Percentiles rank a stretch among this genome's conserved stretches.
phyloP scores from a whole-genome alignment of 768 basidiomycete genomes.

The Serendipita sp. region DNA sequence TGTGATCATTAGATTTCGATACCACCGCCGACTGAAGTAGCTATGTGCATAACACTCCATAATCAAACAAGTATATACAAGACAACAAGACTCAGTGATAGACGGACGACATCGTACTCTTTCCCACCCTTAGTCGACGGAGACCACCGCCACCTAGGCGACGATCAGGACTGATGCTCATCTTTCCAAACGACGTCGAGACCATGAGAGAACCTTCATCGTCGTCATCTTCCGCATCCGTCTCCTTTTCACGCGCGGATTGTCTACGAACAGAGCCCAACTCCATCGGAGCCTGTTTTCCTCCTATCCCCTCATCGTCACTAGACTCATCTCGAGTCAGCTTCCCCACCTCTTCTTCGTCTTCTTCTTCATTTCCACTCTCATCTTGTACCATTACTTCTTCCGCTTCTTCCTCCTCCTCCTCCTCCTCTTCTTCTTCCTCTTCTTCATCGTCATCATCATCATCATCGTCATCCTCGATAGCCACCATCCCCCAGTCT shows the following conservation, averaged over 20 bases:
- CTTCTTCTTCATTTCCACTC: constrained; percentile 8
- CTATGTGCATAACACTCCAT: too few relatives aligned
- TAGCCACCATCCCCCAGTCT: constrained; percentile 74
- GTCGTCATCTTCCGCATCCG: constrained; percentile 11
- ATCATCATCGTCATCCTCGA: constrained; percentile 47
- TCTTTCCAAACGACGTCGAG: constrained; percentile 52
- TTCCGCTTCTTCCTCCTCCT: constrained; percentile 20
- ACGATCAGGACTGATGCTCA: constrained; percentile 64
- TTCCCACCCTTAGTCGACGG: too few relatives aligned
- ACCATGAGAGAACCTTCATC: constrained; percentile 32
- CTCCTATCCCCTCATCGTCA: constrained; percentile 23
- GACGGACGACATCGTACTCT: too few relatives aligned
- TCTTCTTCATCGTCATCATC: constrained; percentile 35
- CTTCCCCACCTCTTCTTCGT: constrained; percentile 27
- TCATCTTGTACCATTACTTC: constrained; percentile 48
- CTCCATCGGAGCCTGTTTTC: constrained; percentile 8
- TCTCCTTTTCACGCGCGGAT: neutral
- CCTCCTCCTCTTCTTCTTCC: constrained; percentile 14
- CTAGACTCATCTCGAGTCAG: constrained; percentile 48
- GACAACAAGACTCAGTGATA: too few relatives aligned
- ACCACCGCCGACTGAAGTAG: too few relatives aligned
- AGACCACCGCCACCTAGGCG: neutral
- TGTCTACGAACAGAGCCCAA: neutral
- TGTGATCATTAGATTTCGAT: too few relatives aligned
- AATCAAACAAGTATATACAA: too few relatives aligned